Conservation (phyloP, 768 basidiomycete genomes). For the Naganishia vaughanmartiniae region DNA sequence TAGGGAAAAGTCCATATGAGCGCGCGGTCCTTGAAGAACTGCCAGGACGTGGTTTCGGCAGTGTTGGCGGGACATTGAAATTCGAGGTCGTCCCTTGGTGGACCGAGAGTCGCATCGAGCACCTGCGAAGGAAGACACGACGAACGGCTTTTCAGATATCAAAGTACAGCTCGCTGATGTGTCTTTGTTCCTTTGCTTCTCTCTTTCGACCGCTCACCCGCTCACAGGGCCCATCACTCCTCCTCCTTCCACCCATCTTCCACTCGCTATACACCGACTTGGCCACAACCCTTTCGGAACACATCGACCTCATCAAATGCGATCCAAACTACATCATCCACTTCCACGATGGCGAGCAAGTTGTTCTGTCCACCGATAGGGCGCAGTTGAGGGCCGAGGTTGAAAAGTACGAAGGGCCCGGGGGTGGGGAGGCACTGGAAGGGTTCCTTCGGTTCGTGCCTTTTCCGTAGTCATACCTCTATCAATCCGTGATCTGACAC, state of each 20-base stretch:
- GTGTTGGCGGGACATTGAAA: no score
- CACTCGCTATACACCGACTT: conserved; percentile 53
- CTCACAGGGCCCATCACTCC: conserved; percentile 48
- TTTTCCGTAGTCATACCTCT: not conserved
- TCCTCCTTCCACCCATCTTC: conserved; percentile 53
- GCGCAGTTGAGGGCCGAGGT: conserved; percentile 51
- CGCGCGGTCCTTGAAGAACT: no score
- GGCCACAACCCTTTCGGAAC: conserved; percentile 49
- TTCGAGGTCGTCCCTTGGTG: no score
- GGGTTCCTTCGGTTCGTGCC: conserved; percentile 41
- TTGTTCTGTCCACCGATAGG: conserved; percentile 52
- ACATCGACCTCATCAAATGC: conserved; percentile 54
- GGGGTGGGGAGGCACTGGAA: conserved; percentile 51
- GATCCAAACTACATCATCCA: conserved; percentile 55
- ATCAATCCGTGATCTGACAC: not conserved
- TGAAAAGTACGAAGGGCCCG: conserved; percentile 53
- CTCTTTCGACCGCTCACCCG: not conserved
- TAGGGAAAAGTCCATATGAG: no score
- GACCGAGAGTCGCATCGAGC: no score
- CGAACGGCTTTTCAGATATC: no score
- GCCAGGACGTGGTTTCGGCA: no score
- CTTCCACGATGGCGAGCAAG: conserved; percentile 54
- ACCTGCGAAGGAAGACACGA: no score
- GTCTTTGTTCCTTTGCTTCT: no score
- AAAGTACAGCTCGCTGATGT: no score